Percentiles rank a stretch among this genome's conserved stretches.
These are phyloP conservation scores for Vararia minispora DNA, from an alignment of 768 basidiomycete genomes.

Conservation along the genomic window DNA sequence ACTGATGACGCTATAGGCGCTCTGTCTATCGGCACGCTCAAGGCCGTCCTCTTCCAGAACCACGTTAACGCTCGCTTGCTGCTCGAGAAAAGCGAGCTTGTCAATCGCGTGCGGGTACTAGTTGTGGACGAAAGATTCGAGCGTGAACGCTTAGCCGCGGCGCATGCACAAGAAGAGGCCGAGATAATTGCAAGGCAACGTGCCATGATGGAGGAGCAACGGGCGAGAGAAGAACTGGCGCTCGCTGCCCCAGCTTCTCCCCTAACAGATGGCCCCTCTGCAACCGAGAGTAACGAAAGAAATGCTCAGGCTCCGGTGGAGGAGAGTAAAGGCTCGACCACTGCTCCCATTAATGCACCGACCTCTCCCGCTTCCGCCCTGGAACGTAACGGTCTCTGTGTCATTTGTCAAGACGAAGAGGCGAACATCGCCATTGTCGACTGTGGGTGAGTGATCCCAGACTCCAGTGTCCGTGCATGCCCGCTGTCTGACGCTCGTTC, in stretches of 20 bases:
- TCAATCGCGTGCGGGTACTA: conserved; percentile 51
- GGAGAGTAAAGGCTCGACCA: not conserved
- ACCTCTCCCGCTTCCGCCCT: conserved; percentile 21
- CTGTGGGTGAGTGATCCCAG: conserved; percentile 62
- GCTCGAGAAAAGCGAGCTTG: conserved; percentile 83
- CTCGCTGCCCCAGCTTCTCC: conserved; percentile 11
- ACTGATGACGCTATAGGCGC: conserved; percentile 40
- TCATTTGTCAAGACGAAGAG: conserved; percentile 90
- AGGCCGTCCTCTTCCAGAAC: conserved; percentile 69
- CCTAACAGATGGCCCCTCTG: conserved; percentile 13
- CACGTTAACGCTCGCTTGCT: conserved; percentile 56
- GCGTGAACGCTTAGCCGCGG: conserved; percentile 34
- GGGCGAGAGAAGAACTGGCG: conserved; percentile 18
- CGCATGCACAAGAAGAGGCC: conserved; percentile 23
- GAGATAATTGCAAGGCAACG: conserved; percentile 8
- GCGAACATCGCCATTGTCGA: conserved; percentile 91
- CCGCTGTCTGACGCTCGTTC: conserved; percentile 1
- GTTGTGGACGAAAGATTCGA: conserved; percentile 54
- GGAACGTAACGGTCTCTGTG: conserved; percentile 73
- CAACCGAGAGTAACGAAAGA: too few relatives aligned
- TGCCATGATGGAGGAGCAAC: conserved; percentile 18
- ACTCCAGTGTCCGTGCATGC: not conserved
- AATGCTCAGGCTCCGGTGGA: not conserved
- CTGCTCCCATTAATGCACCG: conserved; percentile 11
- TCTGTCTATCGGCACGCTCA: conserved; percentile 63